These are phyloP conservation scores for Podospora appendiculata DNA, from an alignment of 495 filamentous ascomycete genomes.

Conservation along the genomic window DNA sequence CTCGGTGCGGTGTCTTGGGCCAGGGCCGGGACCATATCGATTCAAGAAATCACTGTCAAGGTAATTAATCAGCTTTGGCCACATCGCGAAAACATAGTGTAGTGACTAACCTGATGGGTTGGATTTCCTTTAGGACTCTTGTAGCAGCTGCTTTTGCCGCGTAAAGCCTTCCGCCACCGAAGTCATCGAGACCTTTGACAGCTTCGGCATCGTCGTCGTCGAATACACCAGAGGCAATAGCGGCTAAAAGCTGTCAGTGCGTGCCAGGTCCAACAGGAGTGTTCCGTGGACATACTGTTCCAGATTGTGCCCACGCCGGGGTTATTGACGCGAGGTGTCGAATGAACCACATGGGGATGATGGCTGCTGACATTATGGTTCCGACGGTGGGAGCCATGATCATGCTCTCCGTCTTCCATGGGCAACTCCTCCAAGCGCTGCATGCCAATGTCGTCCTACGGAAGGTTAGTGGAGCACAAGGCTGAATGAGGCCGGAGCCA, in stretches of 20 bases:
- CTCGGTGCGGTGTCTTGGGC: no score
- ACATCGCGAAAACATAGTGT: no score
- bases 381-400: not conserved
- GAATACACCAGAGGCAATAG: conserved; percentile 11
- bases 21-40: no score
- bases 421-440: conserved; percentile 8
- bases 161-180: conserved; percentile 18
- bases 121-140: no score
- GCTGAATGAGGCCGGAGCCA: no score
- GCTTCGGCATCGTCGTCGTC: conserved; percentile 18
- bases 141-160: not conserved
- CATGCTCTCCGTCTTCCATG: conserved; percentile 3
- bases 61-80: no score
- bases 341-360: not conserved
- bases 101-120: no score
- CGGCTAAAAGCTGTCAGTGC: conserved; percentile 4
- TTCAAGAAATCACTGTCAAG: no score
- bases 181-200: conserved; percentile 18
- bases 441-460: conserved; percentile 13
- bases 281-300: not conserved
- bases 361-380: not conserved
- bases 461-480: not conserved
- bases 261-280: not conserved
- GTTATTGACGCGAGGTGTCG: not conserved
- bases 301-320: not conserved